Evolutionary conservation across 768 basidiomycete genomes (phyloP).

Genomic region (Naematelia encephala): DNA sequence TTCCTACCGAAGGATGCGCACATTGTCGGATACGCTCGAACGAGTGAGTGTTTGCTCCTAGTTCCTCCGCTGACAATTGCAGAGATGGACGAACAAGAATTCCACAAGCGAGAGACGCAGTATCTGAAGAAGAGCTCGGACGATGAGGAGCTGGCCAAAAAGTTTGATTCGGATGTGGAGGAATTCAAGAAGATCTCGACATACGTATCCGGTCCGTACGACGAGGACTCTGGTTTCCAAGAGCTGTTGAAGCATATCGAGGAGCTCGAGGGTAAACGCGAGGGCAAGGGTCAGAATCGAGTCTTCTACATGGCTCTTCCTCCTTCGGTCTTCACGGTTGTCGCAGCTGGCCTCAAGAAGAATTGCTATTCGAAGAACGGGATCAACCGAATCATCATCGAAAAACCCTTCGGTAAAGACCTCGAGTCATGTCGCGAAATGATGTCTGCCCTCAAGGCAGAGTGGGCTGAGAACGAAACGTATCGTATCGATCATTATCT

Average conservation of each 20-base stretch:
- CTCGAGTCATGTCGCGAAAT: conserved; percentile 76
- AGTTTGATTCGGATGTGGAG: conserved; percentile 59
- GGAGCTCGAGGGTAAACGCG: conserved; percentile 70
- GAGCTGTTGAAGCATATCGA: conserved; percentile 71
- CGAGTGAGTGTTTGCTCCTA: conserved; percentile 54
- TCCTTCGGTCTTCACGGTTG: conserved; percentile 91
- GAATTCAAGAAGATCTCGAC: conserved; percentile 77
- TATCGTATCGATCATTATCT: conserved; percentile 99
- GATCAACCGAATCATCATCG: conserved; percentile 87
- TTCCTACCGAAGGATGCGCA: conserved; percentile 78
- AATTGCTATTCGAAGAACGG: conserved; percentile 72
- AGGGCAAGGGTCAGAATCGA: conserved; percentile 60
- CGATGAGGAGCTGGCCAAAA: conserved; percentile 59
- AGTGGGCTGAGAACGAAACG: conserved; percentile 95
- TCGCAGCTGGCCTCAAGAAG: conserved; percentile 75
- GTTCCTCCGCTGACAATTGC: background rate
- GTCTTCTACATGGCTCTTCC: conserved; percentile 94
- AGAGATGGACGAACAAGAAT: conserved; percentile 59
- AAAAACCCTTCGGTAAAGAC: conserved; percentile 98
- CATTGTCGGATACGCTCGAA: conserved; percentile 95
- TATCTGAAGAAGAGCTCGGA: conserved; percentile 74
- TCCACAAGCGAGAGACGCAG: conserved; percentile 73
- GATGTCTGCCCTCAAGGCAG: conserved; percentile 70
- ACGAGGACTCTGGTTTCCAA: conserved; percentile 74
- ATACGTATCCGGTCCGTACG: conserved; percentile 86